Conservation (phyloP, 306 rosid species). For the Medicago ruthenica region DNA sequence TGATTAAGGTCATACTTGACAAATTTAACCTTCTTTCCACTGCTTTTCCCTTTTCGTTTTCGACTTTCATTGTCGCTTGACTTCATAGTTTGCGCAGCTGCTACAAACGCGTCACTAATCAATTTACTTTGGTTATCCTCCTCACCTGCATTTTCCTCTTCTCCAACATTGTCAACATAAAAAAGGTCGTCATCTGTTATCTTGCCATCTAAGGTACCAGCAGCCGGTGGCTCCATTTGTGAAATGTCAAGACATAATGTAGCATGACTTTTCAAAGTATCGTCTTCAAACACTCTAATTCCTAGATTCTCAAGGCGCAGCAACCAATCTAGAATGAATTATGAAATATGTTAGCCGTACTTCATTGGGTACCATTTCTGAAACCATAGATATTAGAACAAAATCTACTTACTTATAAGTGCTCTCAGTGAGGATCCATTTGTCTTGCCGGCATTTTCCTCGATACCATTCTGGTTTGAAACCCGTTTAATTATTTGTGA, state of each 20-base stretch:
- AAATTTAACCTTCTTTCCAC: slow-evolving; percentile 55
- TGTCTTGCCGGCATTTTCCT: slow-evolving; percentile 51
- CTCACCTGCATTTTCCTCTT: slow-evolving; percentile 41
- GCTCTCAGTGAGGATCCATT: slow-evolving; percentile 60
- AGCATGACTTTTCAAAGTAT: slow-evolving; percentile 44
- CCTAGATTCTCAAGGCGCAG: slow-evolving; percentile 71
- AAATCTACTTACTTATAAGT: slow-evolving; percentile 60
- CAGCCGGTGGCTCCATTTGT: slow-evolving; percentile 32
- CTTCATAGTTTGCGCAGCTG: slow-evolving; percentile 67
- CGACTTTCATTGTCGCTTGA: slow-evolving; percentile 41
- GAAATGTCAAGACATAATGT: slow-evolving; percentile 45
- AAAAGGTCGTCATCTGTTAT: slow-evolving; percentile 58
- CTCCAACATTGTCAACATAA: slow-evolving; percentile 62
- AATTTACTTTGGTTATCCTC: slow-evolving; percentile 48
- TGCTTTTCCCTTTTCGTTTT: slow-evolving; percentile 58
- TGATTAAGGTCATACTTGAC: slow-evolving; percentile 55
- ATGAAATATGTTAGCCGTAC: slow-evolving; percentile 25
- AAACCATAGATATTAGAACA: slow-evolving; percentile 3
- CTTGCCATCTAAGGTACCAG: slow-evolving; percentile 47
- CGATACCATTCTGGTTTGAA: slow-evolving; percentile 48
- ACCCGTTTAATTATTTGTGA: slow-evolving; percentile 61
- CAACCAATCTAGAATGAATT: slow-evolving; percentile 65
- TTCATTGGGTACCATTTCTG: slow-evolving; percentile 8
- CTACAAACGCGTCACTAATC: slow-evolving; percentile 55
- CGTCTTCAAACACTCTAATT: slow-evolving; percentile 65